Evolutionary conservation across 257 asterid genomes (phyloP).

Genomic region (Scutellaria baicalensis): DNA sequence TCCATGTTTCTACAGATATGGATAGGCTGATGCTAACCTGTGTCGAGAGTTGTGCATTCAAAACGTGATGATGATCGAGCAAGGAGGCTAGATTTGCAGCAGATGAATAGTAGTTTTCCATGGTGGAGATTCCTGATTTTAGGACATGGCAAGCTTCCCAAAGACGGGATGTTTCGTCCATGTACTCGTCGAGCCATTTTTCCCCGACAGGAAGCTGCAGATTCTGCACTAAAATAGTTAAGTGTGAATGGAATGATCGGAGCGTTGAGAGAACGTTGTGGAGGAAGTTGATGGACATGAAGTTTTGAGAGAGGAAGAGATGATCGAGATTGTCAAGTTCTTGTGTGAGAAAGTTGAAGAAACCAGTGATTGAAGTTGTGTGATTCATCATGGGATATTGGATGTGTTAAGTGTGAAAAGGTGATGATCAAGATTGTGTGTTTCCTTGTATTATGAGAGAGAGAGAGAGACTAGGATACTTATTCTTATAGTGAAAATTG

Average conservation of each 20-base stretch:
- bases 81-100: constrained; percentile 36
- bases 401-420: not conserved
- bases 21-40: constrained; percentile 29
- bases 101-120: constrained; percentile 49
- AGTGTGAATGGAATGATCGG: constrained; percentile 53
- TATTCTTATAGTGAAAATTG: not conserved
- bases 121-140: constrained; percentile 46
- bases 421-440: not conserved
- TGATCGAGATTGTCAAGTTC: constrained; percentile 59
- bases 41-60: constrained; percentile 47
- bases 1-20: no score
- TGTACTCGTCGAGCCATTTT: constrained; percentile 78
- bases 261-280: constrained; percentile 56
- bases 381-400: constrained; percentile 40
- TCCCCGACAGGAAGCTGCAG: constrained; percentile 62
- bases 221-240: constrained; percentile 43
- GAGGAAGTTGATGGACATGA: constrained; percentile 57
- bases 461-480: not conserved
- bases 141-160: constrained; percentile 72
- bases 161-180: constrained; percentile 79
- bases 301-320: constrained; percentile 43
- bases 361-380: constrained; percentile 48
- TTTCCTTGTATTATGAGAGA: not conserved
- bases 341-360: constrained; percentile 43
- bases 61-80: constrained; percentile 32